Evolutionary conservation across 2,329 filamentous ascomycete species (phyloP), one percentile per base, ranked within the genome.

Genomic region (Tolypocladium amazonense): DNA sequence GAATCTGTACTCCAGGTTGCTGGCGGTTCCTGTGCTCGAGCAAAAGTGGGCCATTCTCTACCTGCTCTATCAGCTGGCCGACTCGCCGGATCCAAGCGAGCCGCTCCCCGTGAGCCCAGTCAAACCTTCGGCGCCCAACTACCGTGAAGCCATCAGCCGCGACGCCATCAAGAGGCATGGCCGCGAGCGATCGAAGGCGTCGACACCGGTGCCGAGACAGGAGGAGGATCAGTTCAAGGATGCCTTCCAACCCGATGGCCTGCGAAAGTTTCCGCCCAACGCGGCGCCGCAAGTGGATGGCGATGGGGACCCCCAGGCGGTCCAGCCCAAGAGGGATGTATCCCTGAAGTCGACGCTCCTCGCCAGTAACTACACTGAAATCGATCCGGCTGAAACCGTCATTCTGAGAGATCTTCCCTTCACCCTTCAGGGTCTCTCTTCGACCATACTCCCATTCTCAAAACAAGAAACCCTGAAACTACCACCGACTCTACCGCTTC

Each of bases 1-100:
- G 30, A 95, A 96, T 69, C 82, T 99, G 35, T 96, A 97, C 75
- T 91, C 90, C 39, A 84, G 91, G 60, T 82, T 99, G 23, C 80
- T 97, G 33, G 89, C 90, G n/a, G 86, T 97, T 65, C 92, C 92
- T 0, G 92, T 97, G 7, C 81, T 99, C 53, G 89, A 90, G 68
- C 89, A 96, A 73, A 99, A 99, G 81, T 97, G 92, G 92, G 91
- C 89, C 3, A 97, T 99, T 65, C 80, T 99, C 25, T 95, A 95
- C 71, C 85, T 99, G 50, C 83, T 99, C 50, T 89, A 94, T 71
- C 87, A 90, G 67, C 82, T 97, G 56, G 86, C 90, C 62, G 89
- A 92, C 69, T 85, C 83, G 4, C 80, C 81, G 39, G 78, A 84
- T 61, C 81, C 82, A 2, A 77, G 73, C 65, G 79, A 82, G 58